Conservation (phyloP, 176 grass and related monocot species). For the Hordeum vulgare region MorexV3_pseudomolecules_assembly NC_058523.1:14635031-14635530, state of each 20-base stretch:
- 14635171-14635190: not conserved
- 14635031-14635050: not conserved
- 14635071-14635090: not conserved
- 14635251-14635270: not conserved
- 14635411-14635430: slow-evolving; percentile 67
- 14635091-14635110: not conserved
- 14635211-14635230: not conserved
- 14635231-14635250: not conserved
- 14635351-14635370: slow-evolving; percentile 93
- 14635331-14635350: slow-evolving; percentile 95
- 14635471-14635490: not conserved
- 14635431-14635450: slow-evolving; percentile 65
- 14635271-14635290: not conserved
- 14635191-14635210: slow-evolving; percentile 15
- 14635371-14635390: slow-evolving; percentile 75
- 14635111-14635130: too few relatives aligned
- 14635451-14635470: slow-evolving; percentile 64
- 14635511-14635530: not conserved
- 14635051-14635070: not conserved
- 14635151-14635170: not conserved
- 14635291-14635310: not conserved
- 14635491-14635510: not conserved
- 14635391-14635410: slow-evolving; percentile 70
- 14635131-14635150: not conserved
- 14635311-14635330: slow-evolving; percentile 41